Base-by-base conservation (phyloP, 768 basidiomycete species). In the Auriscalpium vulgare region DNA sequence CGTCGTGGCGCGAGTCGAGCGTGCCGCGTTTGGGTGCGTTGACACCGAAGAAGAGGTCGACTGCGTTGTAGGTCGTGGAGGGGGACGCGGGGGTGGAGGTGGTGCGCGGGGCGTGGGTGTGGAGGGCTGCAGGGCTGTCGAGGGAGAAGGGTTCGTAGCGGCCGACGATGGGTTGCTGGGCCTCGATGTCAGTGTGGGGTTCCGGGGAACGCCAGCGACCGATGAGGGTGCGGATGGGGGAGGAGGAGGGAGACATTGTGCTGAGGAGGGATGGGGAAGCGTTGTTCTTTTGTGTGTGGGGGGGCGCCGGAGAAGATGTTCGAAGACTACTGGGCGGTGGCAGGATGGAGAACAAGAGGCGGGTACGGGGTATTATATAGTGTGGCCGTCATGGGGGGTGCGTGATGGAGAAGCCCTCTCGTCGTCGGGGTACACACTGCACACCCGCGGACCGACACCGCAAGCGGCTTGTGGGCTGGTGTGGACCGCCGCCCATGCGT, bases 11-110 rank as follows among this genome's bases (percentile, higher is more conserved):
- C 44, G 44, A 46, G 37, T 54, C 53, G 44, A 19, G n/a, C 13
- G 53, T 54, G 37, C 53, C 53, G 5, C 37, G 53, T n/a, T 14
- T 43, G 35, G 53, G 10, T 43, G 21, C 19, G 8, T 29, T 6
- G 23, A 37, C 53, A 6, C 53, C 53, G 45, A 54, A 54, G 53
- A 54, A 54, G 36, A 17, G 23, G 34, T 54, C 46, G 53, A 54
- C 21, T 14, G 53, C 29, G 46, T 46, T 36, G n/a, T 48, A 29
- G 14, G 43, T 47, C 3, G 37, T 16, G 19, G 17, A 29, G 13
- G 44, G 10, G 35, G 40, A 38, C 8, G 53, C 13, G 36, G 50
- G 16, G 13, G 50, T 51, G 16, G 52, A 53, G 8, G 43, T 43
- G 19, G 37, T 44, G 23, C 52, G 52, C 19, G 52, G 52, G 37